A percentile compares a stretch with the other conserved stretches of the same genome.
phyloP scores from a whole-genome alignment of 352 stramenopile genomes.

The Globisporangium radiosum region DNA sequence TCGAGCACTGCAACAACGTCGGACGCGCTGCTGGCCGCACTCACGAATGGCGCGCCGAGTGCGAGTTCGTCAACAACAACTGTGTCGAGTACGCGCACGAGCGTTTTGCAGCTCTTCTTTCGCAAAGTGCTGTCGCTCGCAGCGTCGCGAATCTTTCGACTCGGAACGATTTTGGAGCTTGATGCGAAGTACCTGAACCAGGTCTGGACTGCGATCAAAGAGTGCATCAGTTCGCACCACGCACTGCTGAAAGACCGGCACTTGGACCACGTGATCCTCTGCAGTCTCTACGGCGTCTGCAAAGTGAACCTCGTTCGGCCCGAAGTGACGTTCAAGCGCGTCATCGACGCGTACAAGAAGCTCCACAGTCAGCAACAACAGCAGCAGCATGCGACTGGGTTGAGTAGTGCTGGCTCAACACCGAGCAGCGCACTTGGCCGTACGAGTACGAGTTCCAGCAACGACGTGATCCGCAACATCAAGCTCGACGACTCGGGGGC shows the following conservation, averaged over 20 bases:
- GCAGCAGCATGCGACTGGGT: slow-evolving; percentile 7
- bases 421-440: slow-evolving; percentile 10
- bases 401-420: slow-evolving; percentile 10
- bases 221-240: slow-evolving; percentile 62
- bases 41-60: slow-evolving; percentile 14
- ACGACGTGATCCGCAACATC: slow-evolving; percentile 76
- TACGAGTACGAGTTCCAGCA: slow-evolving; percentile 30
- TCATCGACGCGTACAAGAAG: slow-evolving; percentile 75
- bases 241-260: slow-evolving; percentile 66
- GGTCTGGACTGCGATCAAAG: slow-evolving; percentile 82
- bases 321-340: slow-evolving; percentile 70
- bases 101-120: slow-evolving; percentile 80
- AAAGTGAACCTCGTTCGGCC: slow-evolving; percentile 72
- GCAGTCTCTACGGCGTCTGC: slow-evolving; percentile 80
- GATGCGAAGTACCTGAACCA: slow-evolving; percentile 77
- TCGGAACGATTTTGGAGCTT: slow-evolving; percentile 62
- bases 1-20: slow-evolving; percentile 5
- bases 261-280: slow-evolving; percentile 77
- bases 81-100: slow-evolving; percentile 17
- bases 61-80: background rate
- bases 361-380: slow-evolving; percentile 31
- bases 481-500: slow-evolving; percentile 51
- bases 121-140: slow-evolving; percentile 82
- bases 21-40: slow-evolving; percentile 5
- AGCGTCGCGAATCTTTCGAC: slow-evolving; percentile 68